Conservation (phyloP, 148 eudicot genomes). For the Rhododendron griersonianum region DNA sequence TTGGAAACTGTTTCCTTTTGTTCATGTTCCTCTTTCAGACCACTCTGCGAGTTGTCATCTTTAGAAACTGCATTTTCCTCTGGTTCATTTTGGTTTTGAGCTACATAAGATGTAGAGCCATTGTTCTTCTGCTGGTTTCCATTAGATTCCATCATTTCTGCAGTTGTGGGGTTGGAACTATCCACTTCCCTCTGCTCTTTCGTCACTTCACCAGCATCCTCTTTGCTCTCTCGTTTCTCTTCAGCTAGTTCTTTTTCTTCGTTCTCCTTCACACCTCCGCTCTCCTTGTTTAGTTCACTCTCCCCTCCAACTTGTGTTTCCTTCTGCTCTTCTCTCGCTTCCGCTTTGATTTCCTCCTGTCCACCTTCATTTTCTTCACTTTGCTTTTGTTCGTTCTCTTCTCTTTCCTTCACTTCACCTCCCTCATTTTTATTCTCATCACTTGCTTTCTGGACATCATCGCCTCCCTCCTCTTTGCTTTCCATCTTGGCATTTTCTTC, state of each 20-base stretch:
- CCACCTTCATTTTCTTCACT: constrained; percentile 18
- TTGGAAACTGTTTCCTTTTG: constrained; percentile 13
- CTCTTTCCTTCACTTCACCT: constrained; percentile 13
- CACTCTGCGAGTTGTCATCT: constrained; percentile 22
- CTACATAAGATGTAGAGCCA: constrained; percentile 9
- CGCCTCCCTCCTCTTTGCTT: not conserved
- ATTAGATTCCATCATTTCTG: constrained; percentile 14
- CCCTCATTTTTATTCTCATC: constrained; percentile 19
- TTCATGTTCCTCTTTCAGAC: constrained; percentile 29
- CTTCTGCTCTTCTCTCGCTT: constrained; percentile 3
- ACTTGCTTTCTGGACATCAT: constrained; percentile 4
- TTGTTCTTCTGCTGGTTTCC: constrained; percentile 37
- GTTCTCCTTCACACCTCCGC: constrained; percentile 10
- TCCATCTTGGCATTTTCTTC: not conserved
- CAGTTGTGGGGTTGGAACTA: not conserved
- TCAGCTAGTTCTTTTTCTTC: constrained; percentile 6
- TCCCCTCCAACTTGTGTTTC: constrained; percentile 16
- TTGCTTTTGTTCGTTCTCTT: constrained; percentile 5
- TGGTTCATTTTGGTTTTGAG: constrained; percentile 23
- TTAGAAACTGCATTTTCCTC: constrained; percentile 1
- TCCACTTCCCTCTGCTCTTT: constrained; percentile 17
- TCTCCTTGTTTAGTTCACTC: constrained; percentile 10
- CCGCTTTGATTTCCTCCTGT: constrained; percentile 12
- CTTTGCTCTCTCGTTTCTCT: constrained; percentile 15
- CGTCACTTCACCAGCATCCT: constrained; percentile 20